Evolutionary conservation across 139 green algal species (phyloP), one percentile per base, ranked within the genome.

Genomic region (Trebouxia sp.): DNA sequence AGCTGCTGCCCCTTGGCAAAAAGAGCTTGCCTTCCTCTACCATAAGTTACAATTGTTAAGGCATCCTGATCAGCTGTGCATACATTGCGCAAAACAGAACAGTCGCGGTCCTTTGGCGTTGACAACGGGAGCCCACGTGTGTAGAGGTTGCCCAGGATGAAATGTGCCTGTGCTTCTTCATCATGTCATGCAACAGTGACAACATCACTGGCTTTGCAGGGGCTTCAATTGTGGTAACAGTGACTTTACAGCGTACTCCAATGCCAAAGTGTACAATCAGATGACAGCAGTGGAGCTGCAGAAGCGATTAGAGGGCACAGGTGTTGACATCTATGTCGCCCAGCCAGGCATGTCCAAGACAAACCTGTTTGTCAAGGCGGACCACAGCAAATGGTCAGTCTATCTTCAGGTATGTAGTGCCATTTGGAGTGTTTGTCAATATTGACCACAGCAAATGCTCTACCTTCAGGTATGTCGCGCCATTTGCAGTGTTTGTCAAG

Each of bases 301-400:
- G 55, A 72, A 72, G 24, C 76, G 76, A 1, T 24, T 75, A n/a
- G 53, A 67, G 12, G 53, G 76, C 22, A 75, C 38, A n/a, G 76
- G 76, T 10, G 75, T 80, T 50, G 76, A 81, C 39, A 32, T 81
- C 20, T 81, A 75, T 32, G 38, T 65, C 37, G 51, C 51, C 12
- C 76, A 81, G 38, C 76, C 76, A 15, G 76, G 76, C 51, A 81
- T 81, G 53, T 67, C 76, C 76, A 39, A 81, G 76, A 62, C 76
- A 1, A 24, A 26, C 55, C 42, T 81, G 24, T 81, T 81, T 14
- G 41, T 10, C 37, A 77, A 77, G 69, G 69, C 26, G 6, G 69
- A 51, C 37, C 69, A 77, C 41, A 39, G 69, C 41, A 77, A 77
- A 10, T 77, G 69, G 69, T 15, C 26, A 37, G 69, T 77, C 26